These are phyloP conservation scores for Cutaneotrichosporon daszewskae DNA, from an alignment of 1,284 basidiomycete species.

Conservation along the genomic window DNA sequence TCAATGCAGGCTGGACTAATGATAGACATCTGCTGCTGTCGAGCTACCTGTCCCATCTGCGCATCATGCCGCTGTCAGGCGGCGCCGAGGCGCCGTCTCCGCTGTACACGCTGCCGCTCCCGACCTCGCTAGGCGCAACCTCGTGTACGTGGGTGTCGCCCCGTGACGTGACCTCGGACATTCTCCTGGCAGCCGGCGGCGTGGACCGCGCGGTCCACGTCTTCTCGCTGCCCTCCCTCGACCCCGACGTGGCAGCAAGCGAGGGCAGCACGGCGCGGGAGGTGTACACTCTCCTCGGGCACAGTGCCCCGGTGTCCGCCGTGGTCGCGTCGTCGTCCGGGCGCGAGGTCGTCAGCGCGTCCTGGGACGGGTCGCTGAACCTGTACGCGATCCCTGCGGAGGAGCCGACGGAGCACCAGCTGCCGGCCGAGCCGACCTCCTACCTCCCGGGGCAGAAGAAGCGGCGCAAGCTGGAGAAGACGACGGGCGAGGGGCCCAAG, in stretches of 20 bases:
- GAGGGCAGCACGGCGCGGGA: conserved; percentile 52
- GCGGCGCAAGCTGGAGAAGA: conserved; percentile 53
- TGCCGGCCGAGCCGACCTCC: conserved; percentile 38
- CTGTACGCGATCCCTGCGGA: conserved; percentile 52
- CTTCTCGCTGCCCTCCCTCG: conserved; percentile 52
- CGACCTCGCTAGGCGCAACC: conserved; percentile 57
- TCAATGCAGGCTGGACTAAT: not conserved
- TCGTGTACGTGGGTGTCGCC: conserved; percentile 60
- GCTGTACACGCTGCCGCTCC: conserved; percentile 43
- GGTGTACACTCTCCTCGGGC: conserved; percentile 59
- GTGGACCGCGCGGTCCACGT: conserved; percentile 75
- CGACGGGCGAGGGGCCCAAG: conserved; percentile 35
- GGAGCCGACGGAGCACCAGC: conserved; percentile 43
- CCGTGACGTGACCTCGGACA: conserved; percentile 40
- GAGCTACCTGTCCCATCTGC: conserved; percentile 72
- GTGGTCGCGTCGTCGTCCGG: conserved; percentile 56
- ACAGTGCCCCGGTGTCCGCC: conserved; percentile 63
- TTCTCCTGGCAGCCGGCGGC: conserved; percentile 64
- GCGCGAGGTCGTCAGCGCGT: conserved; percentile 62
- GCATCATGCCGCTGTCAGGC: conserved; percentile 56
- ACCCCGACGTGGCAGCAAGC: conserved; percentile 35
- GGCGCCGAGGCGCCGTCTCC: conserved; percentile 17
- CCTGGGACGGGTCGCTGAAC: conserved; percentile 74
- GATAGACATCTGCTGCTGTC: conserved; percentile 66
- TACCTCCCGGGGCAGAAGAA: conserved; percentile 52